Evolutionary conservation across 176 grass and related monocot species (phyloP), one percentile per base, ranked within the genome.

Genomic region (Juncus effusus): DNA sequence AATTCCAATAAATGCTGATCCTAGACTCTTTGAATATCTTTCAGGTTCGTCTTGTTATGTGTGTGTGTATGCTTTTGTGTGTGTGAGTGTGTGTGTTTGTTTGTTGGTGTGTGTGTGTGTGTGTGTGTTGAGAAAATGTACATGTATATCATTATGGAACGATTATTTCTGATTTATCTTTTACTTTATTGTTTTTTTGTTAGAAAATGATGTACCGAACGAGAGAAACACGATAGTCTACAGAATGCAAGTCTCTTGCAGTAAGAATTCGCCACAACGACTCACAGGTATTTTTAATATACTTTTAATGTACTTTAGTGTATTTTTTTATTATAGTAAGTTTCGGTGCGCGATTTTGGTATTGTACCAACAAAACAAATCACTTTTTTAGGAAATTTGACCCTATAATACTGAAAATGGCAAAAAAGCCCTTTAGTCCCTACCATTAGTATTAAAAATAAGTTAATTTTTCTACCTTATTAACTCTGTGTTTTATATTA

Each of bases 221-320:
- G 88, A 97, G 79, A 85, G 82, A 61, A 97, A 97, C 72, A 91
- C 93, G 59, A 89, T 97, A 49, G 85, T 92, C 54, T 92, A 77
- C 78, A 92, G 88, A 74, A 64, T 97, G 67, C 64, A 86, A 51
- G 77, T 80, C 60, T 89, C 80, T 64, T 97, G 88, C 81, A 56
- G 74, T 77, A 88, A 75, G 58, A 72, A 67, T 61, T 76, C 81
- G 9, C 74, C 61, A 49, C 67, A 85, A 8, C 67, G 88, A 8
- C 72, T 86, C 63, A 97, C 88, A 82, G 88, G 93, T 97, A 81
- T 65, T 58, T 82, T 7, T 45, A 70, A 37, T 63, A 37, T 60
- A 41, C 9, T 37, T 65, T 52, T 60, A 42, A 16, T 75, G 37
- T 4, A 13, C 10, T 67, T 39, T 53, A 51, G 11, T 69, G 55